phyloP scores from a whole-genome alignment of 179 eudicot species.

The Gypsophila paniculata region DNA sequence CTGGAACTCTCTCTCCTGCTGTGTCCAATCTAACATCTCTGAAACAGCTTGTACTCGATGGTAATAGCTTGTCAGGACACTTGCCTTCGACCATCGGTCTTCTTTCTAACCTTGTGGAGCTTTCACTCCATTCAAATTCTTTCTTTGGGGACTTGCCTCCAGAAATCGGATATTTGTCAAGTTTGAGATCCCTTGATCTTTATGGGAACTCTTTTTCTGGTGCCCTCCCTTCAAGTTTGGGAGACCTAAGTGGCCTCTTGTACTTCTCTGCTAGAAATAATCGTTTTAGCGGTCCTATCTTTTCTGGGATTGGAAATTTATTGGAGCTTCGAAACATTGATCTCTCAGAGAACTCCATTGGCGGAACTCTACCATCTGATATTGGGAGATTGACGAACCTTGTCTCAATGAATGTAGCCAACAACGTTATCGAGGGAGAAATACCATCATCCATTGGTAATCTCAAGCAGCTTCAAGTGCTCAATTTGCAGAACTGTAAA shows the following conservation, averaged over 20 bases:
- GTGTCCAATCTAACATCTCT: slow-evolving; percentile 47
- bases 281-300: slow-evolving; percentile 50
- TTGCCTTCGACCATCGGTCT: slow-evolving; percentile 68
- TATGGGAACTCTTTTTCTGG: slow-evolving; percentile 63
- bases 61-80: slow-evolving; percentile 57
- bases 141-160: slow-evolving; percentile 66
- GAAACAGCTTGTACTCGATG: slow-evolving; percentile 63
- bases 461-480: slow-evolving; percentile 42
- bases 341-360: slow-evolving; percentile 55
- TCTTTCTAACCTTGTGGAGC: slow-evolving; percentile 53
- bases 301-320: slow-evolving; percentile 52
- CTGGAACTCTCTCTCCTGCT: slow-evolving; percentile 46
- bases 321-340: slow-evolving; percentile 48
- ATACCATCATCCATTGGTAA: slow-evolving; percentile 56
- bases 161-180: slow-evolving; percentile 55
- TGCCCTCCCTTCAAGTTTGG: slow-evolving; percentile 54
- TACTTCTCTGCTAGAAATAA: slow-evolving; percentile 60
- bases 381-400: slow-evolving; percentile 45
- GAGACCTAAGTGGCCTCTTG: slow-evolving; percentile 45
- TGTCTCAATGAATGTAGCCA: slow-evolving; percentile 34
- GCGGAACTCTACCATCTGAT: slow-evolving; percentile 53
- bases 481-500: slow-evolving; percentile 55
- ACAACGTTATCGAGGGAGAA: slow-evolving; percentile 44
- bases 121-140: slow-evolving; percentile 54
- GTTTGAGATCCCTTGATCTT: slow-evolving; percentile 63